phyloP scores from a whole-genome alignment of 148 eudicot genomes.

The Vaccinium macrocarpon region DNA sequence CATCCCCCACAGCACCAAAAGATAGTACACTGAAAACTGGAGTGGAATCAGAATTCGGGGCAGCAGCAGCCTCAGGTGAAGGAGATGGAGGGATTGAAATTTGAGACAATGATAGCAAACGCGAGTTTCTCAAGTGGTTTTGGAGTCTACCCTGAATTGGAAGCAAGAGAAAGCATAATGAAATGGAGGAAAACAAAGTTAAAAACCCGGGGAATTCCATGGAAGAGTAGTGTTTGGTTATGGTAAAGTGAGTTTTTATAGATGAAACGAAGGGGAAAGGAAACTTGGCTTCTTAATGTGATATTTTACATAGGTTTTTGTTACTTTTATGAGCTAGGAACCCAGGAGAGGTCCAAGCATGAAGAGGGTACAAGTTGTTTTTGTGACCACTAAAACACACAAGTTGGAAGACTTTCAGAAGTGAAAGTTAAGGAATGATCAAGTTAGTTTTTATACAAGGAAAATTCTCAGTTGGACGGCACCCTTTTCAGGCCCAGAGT shows the following conservation, averaged over 20 bases:
- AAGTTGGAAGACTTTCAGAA: background rate
- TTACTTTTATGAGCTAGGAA: background rate
- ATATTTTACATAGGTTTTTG: background rate
- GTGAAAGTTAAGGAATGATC: background rate
- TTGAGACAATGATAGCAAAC: slow-evolving; percentile 22
- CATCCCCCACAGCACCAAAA: slow-evolving; percentile 85
- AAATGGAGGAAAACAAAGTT: slow-evolving; percentile 22
- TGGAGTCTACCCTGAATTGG: slow-evolving; percentile 36
- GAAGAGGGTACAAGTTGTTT: background rate
- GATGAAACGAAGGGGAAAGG: slow-evolving; percentile 13
- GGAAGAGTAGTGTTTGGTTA: background rate
- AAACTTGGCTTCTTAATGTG: background rate
- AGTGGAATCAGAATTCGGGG: slow-evolving; percentile 3
- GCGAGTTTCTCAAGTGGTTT: background rate
- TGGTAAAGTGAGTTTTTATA: slow-evolving; percentile 8
- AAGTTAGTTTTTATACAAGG: background rate
- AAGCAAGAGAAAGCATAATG: slow-evolving; percentile 24
- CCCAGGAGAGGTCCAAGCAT: background rate
- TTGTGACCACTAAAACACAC: background rate
- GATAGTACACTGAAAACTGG: slow-evolving; percentile 45
- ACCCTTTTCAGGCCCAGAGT: background rate
- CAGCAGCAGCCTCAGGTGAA: slow-evolving; percentile 36
- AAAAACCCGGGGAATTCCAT: slow-evolving; percentile 26
- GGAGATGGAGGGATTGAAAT: slow-evolving; percentile 52
- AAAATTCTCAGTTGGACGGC: background rate